Evolutionary conservation across 306 rosid genomes (phyloP).

Genomic region (Echinosophora koreensis): DNA sequence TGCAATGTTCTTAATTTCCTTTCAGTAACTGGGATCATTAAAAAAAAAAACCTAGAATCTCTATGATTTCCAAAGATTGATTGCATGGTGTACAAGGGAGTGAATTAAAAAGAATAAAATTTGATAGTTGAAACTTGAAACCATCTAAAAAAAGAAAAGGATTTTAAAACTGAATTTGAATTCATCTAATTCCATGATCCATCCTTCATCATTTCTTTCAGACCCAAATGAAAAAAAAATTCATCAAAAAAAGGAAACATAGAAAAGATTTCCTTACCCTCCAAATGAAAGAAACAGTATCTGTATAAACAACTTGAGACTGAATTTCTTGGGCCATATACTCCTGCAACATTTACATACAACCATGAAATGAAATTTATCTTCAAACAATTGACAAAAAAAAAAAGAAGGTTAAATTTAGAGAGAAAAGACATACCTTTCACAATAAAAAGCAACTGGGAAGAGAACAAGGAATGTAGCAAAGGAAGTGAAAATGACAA

Average conservation of each 20-base stretch:
- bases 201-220: neutral
- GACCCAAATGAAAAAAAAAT: too few relatives aligned
- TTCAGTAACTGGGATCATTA: conserved; percentile 2
- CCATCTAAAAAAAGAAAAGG: neutral
- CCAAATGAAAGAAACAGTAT: conserved; percentile 68
- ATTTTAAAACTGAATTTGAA: neutral
- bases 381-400: neutral
- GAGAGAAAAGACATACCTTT: conserved; percentile 62
- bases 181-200: neutral
- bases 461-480: conserved; percentile 67
- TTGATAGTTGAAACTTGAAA: neutral
- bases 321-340: conserved; percentile 70
- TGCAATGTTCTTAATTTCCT: conserved; percentile 23
- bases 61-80: neutral
- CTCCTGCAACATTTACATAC: conserved; percentile 54
- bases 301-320: conserved; percentile 61
- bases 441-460: conserved; percentile 73
- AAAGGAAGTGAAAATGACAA: conserved; percentile 64
- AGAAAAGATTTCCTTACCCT: conserved; percentile 59
- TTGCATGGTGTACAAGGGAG: neutral
- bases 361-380: conserved; percentile 23
- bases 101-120: neutral
- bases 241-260: neutral
- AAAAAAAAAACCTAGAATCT: conserved; percentile 22
- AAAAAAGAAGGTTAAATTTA: too few relatives aligned